Base-by-base conservation (phyloP, 106 monocot species). In the Dioscorea alata region DNA sequence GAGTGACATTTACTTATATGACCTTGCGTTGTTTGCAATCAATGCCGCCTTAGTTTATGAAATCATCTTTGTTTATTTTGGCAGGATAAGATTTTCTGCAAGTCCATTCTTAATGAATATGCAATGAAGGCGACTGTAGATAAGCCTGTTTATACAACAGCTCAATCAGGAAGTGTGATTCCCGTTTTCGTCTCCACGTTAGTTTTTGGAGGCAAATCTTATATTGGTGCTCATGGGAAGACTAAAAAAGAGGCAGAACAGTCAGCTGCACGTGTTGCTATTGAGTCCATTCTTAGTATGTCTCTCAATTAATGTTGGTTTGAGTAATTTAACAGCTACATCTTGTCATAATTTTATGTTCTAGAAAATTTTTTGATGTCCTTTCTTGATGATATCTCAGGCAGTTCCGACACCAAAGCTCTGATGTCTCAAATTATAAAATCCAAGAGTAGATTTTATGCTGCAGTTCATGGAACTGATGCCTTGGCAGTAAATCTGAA, bases 231-330 rank as follows among this genome's bases (percentile, higher is more conserved):
- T 23, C 0, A 22, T 66, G 83, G 75, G 51, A 84, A 42, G 72
- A 89, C 28, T 72, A 89, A 86, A 73, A 93, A 74, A 64, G 83
- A 86, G 3, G 93, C 93, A 9, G 83, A 89, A 61, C 86, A 89
- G 64, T 65, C 71, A 17, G 93, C 76, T 25, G 89, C 93, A 57
- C 63, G 76, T 32, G 50, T 69, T 75, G 84, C 66, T 61, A 76
- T 93, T 51, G 64, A 79, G 53, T 83, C 68, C 35, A 80, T 93
- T 51, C 71, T 89, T 84, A 86, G 89, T 89, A 49, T 53, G 54
- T 23, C 35, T 72, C 28, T 76, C 66, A 59, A 42, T 73, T 79
- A 34, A 33, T 68, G 22, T n/a, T 57, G 16, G 8, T 13, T 69
- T 6, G 31, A 21, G 33, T 33, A 13, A 15, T 12, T n/a, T 31